phyloP scores from a whole-genome alignment of 2,329 filamentous ascomycete genomes.

The Alternaria longipes region DNA sequence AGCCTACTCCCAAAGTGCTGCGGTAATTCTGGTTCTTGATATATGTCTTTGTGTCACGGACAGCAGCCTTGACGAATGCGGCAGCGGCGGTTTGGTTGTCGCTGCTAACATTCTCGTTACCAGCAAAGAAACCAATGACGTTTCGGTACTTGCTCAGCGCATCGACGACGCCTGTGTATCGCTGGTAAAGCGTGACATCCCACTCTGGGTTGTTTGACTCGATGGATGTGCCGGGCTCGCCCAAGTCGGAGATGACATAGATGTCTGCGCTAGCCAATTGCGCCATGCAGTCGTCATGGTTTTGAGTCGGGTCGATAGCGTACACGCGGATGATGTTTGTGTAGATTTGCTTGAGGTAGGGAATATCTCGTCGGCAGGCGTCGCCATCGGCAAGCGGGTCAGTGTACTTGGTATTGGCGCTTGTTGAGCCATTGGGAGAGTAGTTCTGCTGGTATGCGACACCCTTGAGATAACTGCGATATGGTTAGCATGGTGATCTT shows the following conservation, averaged over 20 bases:
- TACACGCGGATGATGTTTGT: slow-evolving; percentile 94
- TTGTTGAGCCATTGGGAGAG: slow-evolving; percentile 35
- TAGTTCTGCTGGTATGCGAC: slow-evolving; percentile 84
- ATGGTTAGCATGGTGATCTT: slow-evolving; percentile 14
- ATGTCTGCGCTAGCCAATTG: slow-evolving; percentile 85
- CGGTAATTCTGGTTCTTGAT: slow-evolving; percentile 81
- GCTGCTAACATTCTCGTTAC: slow-evolving; percentile 94
- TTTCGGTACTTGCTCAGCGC: slow-evolving; percentile 84
- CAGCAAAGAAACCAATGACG: slow-evolving; percentile 95
- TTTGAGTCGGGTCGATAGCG: slow-evolving; percentile 79
- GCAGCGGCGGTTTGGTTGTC: slow-evolving; percentile 87
- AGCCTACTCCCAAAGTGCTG: slow-evolving; percentile 80
- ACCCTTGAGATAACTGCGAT: slow-evolving; percentile 78
- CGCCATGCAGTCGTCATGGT: slow-evolving; percentile 88
- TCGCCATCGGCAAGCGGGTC: slow-evolving; percentile 81
- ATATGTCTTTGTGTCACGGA: slow-evolving; percentile 93
- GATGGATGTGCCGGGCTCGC: slow-evolving; percentile 70
- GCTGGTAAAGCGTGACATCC: slow-evolving; percentile 79
- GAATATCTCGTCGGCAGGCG: slow-evolving; percentile 84
- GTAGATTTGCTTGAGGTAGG: slow-evolving; percentile 77
- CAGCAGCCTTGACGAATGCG: slow-evolving; percentile 95
- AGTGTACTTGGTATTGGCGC: slow-evolving; percentile 65
- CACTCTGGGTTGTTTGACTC: slow-evolving; percentile 80
- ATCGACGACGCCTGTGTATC: slow-evolving; percentile 87
- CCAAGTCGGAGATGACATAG: slow-evolving; percentile 91